Base-by-base conservation (phyloP, 805 yeast genomes). In the Hanseniaspora taiwanica region DNA sequence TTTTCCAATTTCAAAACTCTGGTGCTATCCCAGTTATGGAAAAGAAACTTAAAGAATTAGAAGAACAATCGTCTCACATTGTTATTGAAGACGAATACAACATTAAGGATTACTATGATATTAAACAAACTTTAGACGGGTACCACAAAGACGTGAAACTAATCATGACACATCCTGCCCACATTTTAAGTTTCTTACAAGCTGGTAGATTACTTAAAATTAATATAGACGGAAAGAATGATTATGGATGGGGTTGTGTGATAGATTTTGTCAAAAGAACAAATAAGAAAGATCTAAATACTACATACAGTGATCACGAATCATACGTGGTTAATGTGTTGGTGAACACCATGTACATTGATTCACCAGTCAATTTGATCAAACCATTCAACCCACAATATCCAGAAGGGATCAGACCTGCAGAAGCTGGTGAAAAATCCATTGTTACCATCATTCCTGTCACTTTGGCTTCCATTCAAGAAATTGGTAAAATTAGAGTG, bases 191-290 rank as follows among this genome's bases (percentile, higher is more conserved):
- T 21, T 93, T 82, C 56, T 64, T 91, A 51, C 94, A 86, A 58
- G 77, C 83, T 13, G 99, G 99, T 23, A 74, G 98, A 59, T 70
- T 91, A 43, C 62, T 87, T 25, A 75, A 77, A 49, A 74, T 87
- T 10, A 69, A 68, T 40, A 68, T 87, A 38, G 56, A 50, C 21
- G 62, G 59, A 17, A 65, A 63, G 6, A 60, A 71, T 36, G 81
- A 85, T 45, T 93, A 86, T 56, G 96, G 96, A n/a, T 91, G 98
- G 98, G 96, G 89, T 43, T 81, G 83, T 55, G 91, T 87, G 10
- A 76, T 82, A 9, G 74, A 76, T 36, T 82, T 78, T 50, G 67
- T 73, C 33, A 87, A 85, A 59, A 71, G 97, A 56, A 60, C 63
- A 36, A 73, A 66, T 52, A 80, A 76, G 52, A 70, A 81, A 54